Base-by-base conservation (phyloP, 805 yeast genomes). In the Cyberlindnera misumaiensis region DNA sequence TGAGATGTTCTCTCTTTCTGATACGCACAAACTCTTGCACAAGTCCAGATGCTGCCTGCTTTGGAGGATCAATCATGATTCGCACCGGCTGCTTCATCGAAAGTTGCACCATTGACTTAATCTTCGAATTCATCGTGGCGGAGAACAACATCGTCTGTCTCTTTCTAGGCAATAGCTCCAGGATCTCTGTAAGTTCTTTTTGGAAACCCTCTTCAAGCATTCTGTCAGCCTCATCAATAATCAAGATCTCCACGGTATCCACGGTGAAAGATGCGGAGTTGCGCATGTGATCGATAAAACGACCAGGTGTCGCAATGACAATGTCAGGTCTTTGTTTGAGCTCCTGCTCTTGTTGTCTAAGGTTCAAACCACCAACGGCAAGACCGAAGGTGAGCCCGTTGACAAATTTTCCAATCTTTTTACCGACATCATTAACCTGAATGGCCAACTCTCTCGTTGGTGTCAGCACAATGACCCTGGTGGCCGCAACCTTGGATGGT, bases 151-250 rank as follows among this genome's bases (percentile, higher is more conserved):
- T 65, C 0, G 97, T 90, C 64, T 93, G 99, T 60, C 97, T 79
- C 63, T 86, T 86, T 36, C 80, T 75, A 22, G 99, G 98, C 47
- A 94, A 70, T 39, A 90, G 68, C 11, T 83, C 73, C 62, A 93
- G 73, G 43, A 93, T 90, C 60, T 93, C 98, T 14, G 87, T 82
- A 49, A 93, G 69, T 63, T 93, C 98, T 38, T 80, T 86, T 63
- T 89, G 96, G 76, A 93, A 93, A 56, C 99, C 99, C 64, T 93
- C 99, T 60, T 93, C 99, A 51, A 93, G 73, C 97, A 93, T 93
- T 68, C 98, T 80, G 72, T 93, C 98, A 43, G 98, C 98, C 68
- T 93, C 98, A 68, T 93, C 98, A 50, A 93, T 73, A 24, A 93
- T 94, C 52, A 93, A 68, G 38, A 93, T 84, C 65, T 93, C 98